Evolutionary conservation across 768 basidiomycete species (phyloP).

Genomic region (Harrya chromipes): DNA sequence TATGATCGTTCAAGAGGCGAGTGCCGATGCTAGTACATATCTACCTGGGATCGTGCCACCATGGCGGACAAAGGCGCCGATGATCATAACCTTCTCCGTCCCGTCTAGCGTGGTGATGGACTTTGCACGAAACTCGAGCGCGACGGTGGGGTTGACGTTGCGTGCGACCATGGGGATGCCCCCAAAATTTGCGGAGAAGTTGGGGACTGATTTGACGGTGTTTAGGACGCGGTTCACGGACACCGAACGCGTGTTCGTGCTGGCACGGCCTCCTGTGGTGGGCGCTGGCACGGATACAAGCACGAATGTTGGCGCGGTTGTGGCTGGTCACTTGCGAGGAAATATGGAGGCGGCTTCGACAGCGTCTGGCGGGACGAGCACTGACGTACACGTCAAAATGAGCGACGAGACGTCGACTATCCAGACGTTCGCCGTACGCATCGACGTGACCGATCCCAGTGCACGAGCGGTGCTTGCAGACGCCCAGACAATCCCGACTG

Average conservation of each 20-base stretch:
- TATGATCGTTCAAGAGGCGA: not conserved
- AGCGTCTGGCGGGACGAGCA: not conserved
- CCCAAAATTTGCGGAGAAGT: constrained; percentile 2
- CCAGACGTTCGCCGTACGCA: constrained; percentile 13
- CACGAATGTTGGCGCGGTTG: not conserved
- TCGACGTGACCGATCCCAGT: constrained; percentile 20
- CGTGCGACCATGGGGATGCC: constrained; percentile 9
- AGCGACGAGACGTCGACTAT: not conserved
- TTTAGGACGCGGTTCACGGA: constrained; percentile 17
- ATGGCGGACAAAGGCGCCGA: constrained; percentile 15
- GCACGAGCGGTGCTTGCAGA: constrained; percentile 14
- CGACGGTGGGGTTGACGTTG: constrained; percentile 17
- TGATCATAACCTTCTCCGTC: constrained; percentile 23
- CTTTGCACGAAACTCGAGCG: constrained; percentile 2
- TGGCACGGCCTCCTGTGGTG: constrained; percentile 14
- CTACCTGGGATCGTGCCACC: not conserved
- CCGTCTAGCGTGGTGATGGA: constrained; percentile 9
- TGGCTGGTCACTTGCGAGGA: constrained; percentile 5
- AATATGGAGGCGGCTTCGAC: not conserved
- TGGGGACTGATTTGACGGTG: constrained; percentile 17
- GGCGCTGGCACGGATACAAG: not conserved
- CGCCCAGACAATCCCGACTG: constrained; percentile 1
- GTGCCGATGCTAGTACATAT: not conserved
- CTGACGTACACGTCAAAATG: constrained; percentile 15
- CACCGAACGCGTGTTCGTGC: constrained; percentile 14